phyloP scores from a whole-genome alignment of 352 stramenopile species.

The Phytophthora ramorum region DNA sequence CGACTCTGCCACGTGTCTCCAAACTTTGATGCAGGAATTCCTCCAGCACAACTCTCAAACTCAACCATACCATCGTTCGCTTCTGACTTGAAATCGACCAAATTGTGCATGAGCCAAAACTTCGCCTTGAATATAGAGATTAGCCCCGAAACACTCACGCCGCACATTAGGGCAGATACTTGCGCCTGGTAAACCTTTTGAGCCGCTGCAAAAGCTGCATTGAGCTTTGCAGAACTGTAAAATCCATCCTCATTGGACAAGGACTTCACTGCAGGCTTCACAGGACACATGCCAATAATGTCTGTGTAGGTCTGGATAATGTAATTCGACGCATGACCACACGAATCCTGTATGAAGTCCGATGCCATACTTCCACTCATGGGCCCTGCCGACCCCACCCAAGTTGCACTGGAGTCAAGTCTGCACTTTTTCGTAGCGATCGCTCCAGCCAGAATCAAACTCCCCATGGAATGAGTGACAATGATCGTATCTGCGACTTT shows the following conservation, averaged over 20 bases:
- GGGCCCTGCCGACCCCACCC: slow-evolving; percentile 27
- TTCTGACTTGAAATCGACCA: slow-evolving; percentile 25
- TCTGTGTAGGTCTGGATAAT: slow-evolving; percentile 5
- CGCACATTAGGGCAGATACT: slow-evolving; percentile 35
- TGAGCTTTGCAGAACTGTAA: slow-evolving; percentile 11
- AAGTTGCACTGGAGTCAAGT: slow-evolving; percentile 20
- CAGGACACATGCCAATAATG: slow-evolving; percentile 8
- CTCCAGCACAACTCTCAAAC: slow-evolving; percentile 29
- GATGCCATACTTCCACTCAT: slow-evolving; percentile 27
- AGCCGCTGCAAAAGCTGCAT: slow-evolving; percentile 18
- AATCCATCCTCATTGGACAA: slow-evolving; percentile 24
- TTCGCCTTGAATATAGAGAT: slow-evolving; percentile 17
- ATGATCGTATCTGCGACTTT: slow-evolving; percentile 19
- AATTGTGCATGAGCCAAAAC: slow-evolving; percentile 14
- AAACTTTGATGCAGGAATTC: slow-evolving; percentile 8
- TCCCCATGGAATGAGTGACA: slow-evolving; percentile 22
- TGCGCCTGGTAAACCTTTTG: slow-evolving; percentile 27
- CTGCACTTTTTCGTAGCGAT: slow-evolving; percentile 20
- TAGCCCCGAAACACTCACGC: slow-evolving; percentile 25
- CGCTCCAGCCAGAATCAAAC: slow-evolving; percentile 20
- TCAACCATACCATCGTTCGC: slow-evolving; percentile 36
- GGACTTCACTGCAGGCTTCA: slow-evolving; percentile 10
- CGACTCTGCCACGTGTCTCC: slow-evolving; percentile 4
- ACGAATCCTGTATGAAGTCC: slow-evolving; percentile 11
- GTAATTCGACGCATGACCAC: background rate